Base-by-base conservation (phyloP, 257 asterid genomes). In the Misopates orontium region DNA sequence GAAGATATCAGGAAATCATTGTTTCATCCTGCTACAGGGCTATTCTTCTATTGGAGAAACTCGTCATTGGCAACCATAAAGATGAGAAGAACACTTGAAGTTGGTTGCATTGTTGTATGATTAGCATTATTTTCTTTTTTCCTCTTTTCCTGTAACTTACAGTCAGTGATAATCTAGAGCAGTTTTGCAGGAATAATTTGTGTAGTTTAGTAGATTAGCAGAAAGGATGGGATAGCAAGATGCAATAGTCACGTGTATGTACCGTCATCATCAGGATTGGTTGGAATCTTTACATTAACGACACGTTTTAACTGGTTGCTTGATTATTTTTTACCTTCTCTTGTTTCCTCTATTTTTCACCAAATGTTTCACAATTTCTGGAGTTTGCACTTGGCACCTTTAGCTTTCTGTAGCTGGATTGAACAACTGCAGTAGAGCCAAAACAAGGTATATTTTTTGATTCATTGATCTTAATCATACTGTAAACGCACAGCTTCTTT, bases 101-200 rank as follows among this genome's bases (percentile, higher is more conserved):
- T 52, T 64, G 90, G 96, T 80, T 71, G 84, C 79, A 18, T 76
- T 92, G 95, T 87, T 87, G 97, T 86, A 90, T 71, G 86, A 87
- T 82, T 90, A 90, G 95, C 80, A 67, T 82, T 73, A 75, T 77
- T 80, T 66, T 56, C 53, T 62, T 64, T 83, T 68, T 66, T 48
- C 28, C 80, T 75, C 64, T 82, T 79, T 69, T 81, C 86, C 81
- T 90, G 96, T 90, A 88, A 82, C 81, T 82, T 88, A 87, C 78
- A 69, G 80, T 77, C 75, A 76, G 71, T 70, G 83, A 79, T 79
- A 64, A 80, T 77, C 70, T 78, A 80, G 86, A 76, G 75, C 85
- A 86, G 90, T 81, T 86, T 83, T 86, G 88, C 85, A 79, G 94
- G 86, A 86, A 80, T 75, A 85, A 83, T 78, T 53, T 72, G 71